Conservation (phyloP, 495 filamentous ascomycete species). For the Staphylotrichum tortipilum region DNA sequence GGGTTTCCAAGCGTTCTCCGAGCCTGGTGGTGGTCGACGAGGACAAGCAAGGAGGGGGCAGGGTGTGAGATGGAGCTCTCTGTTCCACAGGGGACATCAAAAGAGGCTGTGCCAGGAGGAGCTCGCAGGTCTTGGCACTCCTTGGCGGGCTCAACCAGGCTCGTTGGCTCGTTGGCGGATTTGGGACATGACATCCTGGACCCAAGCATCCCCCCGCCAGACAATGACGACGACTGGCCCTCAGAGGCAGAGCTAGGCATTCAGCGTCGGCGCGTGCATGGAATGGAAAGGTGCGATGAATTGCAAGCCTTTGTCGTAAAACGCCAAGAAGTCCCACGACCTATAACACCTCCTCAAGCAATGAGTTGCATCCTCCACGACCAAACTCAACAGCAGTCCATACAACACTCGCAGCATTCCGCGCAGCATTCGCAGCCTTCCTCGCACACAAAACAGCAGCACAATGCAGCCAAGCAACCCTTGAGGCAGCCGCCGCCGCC, state of each 20-base stretch:
- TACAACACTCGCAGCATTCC: conserved; percentile 58
- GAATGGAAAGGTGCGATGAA: too few relatives aligned
- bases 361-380: not conserved
- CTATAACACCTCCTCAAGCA: not conserved
- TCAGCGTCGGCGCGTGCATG: too few relatives aligned
- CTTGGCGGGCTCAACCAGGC: too few relatives aligned
- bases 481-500: conserved; percentile 54
- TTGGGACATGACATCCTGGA: too few relatives aligned
- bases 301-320: too few relatives aligned
- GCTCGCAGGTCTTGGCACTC: conserved; percentile 6
- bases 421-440: conserved; percentile 72
- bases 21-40: not conserved
- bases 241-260: too few relatives aligned
- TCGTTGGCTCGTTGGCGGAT: too few relatives aligned
- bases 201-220: too few relatives aligned
- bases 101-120: conserved; percentile 11
- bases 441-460: conserved; percentile 73
- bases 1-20: not conserved
- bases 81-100: conserved; percentile 6
- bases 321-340: not conserved
- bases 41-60: conserved; percentile 3
- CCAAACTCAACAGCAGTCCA: conserved; percentile 40
- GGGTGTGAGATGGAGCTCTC: conserved; percentile 6
- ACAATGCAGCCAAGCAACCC: conserved; percentile 58
- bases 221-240: too few relatives aligned